Percentiles rank a stretch among this genome's conserved stretches.
Conservation (phyloP, 345 rosid genomes). For the Heritiera littoralis region DNA sequence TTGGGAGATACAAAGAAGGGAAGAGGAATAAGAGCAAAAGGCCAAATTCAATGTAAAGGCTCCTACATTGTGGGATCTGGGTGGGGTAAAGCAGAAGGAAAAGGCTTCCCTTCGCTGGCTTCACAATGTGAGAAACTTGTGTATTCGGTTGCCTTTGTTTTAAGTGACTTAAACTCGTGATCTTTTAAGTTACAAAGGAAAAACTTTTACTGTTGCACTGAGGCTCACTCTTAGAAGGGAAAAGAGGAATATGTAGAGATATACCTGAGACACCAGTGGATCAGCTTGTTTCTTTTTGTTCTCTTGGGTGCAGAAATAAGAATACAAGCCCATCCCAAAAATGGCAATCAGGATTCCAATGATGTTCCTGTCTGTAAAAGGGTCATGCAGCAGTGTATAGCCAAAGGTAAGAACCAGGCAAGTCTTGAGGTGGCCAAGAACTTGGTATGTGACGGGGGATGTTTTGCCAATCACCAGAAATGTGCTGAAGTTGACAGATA, state of each 20-base stretch:
- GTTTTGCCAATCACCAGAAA: slow-evolving; percentile 98
- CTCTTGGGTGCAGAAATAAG: slow-evolving; percentile 83
- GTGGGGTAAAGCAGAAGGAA: no score
- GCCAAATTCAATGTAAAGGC: no score
- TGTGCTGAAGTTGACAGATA: slow-evolving; percentile 94
- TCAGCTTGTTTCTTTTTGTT: slow-evolving; percentile 74
- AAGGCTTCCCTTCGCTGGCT: no score
- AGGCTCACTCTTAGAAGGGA: no score
- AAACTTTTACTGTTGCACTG: no score
- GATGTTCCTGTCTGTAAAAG: slow-evolving; percentile 82
- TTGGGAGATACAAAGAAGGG: not conserved
- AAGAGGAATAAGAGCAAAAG: not conserved
- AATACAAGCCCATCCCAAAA: slow-evolving; percentile 91
- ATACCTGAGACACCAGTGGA: slow-evolving; percentile 60
- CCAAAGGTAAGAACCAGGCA: slow-evolving; percentile 91
- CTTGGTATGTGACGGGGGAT: slow-evolving; percentile 97
- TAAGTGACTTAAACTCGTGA: no score
- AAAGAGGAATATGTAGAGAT: not conserved
- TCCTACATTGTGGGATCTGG: no score
- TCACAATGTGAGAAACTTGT: no score
- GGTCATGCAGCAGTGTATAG: slow-evolving; percentile 85
- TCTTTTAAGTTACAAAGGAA: no score
- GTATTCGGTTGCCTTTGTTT: no score
- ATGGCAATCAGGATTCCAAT: slow-evolving; percentile 83
- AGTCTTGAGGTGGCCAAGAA: slow-evolving; percentile 94